Percentiles rank a stretch among this genome's conserved stretches.
Evolutionary conservation across 768 basidiomycete genomes (phyloP).

Genomic region (Crucibulum laeve): DNA sequence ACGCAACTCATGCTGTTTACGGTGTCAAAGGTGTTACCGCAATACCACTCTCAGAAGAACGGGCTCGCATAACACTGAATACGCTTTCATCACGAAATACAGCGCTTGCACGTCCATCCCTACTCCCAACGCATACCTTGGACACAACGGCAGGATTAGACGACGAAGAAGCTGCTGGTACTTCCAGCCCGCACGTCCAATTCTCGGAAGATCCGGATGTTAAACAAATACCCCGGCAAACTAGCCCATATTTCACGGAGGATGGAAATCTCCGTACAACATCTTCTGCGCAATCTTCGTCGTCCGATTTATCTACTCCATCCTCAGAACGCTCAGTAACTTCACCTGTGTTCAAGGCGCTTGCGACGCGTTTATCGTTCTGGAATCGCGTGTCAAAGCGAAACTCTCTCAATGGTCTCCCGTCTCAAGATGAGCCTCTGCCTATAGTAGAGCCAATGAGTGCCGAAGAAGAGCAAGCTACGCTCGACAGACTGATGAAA

Average conservation of each 20-base stretch:
- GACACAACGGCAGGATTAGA: slow-evolving; percentile 3
- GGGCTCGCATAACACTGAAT: slow-evolving; percentile 50
- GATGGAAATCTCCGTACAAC: slow-evolving; percentile 16
- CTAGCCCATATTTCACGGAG: slow-evolving; percentile 16
- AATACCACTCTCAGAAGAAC: slow-evolving; percentile 67
- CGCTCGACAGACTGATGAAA: slow-evolving; percentile 41
- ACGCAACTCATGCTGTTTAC: slow-evolving; percentile 58
- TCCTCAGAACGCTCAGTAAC: slow-evolving; percentile 44
- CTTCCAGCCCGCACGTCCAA: slow-evolving; percentile 37
- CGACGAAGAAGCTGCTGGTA: slow-evolving; percentile 7
- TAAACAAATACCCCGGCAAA: slow-evolving; percentile 36
- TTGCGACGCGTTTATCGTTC: slow-evolving; percentile 68
- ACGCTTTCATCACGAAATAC: slow-evolving; percentile 49
- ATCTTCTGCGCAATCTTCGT: slow-evolving; percentile 35
- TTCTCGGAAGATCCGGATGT: slow-evolving; percentile 46
- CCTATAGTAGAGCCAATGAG: background rate
- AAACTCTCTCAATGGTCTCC: slow-evolving; percentile 11
- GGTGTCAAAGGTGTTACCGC: slow-evolving; percentile 63
- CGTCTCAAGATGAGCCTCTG: slow-evolving; percentile 4
- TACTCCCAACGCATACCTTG: slow-evolving; percentile 26
- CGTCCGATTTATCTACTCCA: slow-evolving; percentile 53
- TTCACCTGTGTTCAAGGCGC: slow-evolving; percentile 55
- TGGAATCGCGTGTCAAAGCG: slow-evolving; percentile 64
- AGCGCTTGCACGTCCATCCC: slow-evolving; percentile 39
- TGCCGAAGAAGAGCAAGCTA: slow-evolving; percentile 27